phyloP scores from a whole-genome alignment of 257 asterid genomes.

The Solanum clarkiae region DNA sequence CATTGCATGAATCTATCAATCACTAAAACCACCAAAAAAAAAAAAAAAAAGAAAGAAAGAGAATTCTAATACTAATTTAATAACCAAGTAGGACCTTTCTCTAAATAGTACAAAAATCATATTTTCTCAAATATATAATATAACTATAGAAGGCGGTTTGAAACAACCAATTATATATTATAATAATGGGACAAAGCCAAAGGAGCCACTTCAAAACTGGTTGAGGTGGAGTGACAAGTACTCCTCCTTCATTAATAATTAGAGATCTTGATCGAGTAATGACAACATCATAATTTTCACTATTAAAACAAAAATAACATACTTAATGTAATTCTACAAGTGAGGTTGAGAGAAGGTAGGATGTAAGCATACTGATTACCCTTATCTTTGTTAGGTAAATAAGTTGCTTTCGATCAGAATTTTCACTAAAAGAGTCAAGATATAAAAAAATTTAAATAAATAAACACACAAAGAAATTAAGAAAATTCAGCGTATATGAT shows the following conservation, averaged over 20 bases:
- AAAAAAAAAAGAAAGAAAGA: neutral
- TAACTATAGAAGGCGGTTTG: neutral
- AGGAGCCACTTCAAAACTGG: neutral
- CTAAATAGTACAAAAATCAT: neutral
- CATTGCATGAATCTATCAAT: conserved; percentile 37
- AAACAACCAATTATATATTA: neutral
- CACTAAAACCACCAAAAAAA: neutral
- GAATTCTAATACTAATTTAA: neutral
- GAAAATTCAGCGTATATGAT: neutral
- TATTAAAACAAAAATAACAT: neutral
- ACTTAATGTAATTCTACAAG: accelerated
- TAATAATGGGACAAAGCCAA: neutral
- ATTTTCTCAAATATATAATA: neutral
- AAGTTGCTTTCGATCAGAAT: neutral
- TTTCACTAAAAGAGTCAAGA: neutral
- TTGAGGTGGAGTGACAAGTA: neutral
- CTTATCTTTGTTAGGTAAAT: neutral
- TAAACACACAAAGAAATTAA: neutral
- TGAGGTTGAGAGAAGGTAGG: accelerated
- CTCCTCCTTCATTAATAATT: neutral
- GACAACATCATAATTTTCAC: accelerated
- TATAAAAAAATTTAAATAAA: neutral
- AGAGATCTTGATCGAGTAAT: neutral
- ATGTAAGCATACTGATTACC: neutral
- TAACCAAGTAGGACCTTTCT: neutral